Evolutionary conservation across 768 basidiomycete species (phyloP).

Genomic region (Leccinum truebloodii): DNA sequence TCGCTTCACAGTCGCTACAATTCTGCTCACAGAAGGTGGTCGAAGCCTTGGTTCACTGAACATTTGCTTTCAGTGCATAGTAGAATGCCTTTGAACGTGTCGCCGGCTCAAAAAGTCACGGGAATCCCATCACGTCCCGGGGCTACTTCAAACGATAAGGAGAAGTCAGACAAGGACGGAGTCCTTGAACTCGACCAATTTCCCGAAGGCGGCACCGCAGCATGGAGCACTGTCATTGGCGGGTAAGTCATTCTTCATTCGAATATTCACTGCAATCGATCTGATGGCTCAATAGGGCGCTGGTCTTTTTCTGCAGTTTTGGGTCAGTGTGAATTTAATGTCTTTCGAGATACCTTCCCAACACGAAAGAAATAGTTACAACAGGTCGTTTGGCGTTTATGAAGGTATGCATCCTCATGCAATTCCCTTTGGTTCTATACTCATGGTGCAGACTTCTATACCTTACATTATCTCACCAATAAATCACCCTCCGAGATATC

Average conservation of each 20-base stretch:
- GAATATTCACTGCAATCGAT: background rate
- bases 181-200: background rate
- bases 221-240: background rate
- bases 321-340: background rate
- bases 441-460: background rate
- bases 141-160: background rate
- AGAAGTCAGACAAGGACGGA: background rate
- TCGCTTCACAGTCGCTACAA: too few relatives aligned
- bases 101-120: background rate
- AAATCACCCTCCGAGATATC: background rate
- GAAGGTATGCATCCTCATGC: background rate
- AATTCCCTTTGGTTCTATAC: background rate
- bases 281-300: background rate
- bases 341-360: background rate
- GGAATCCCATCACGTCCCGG: background rate
- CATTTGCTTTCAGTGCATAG: background rate
- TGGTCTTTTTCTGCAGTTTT: background rate
- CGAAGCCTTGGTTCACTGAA: too few relatives aligned
- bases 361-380: background rate
- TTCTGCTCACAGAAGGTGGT: too few relatives aligned
- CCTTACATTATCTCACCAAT: background rate
- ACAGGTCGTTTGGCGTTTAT: background rate
- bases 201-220: background rate
- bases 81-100: background rate
- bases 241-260: background rate